A percentile compares a stretch with the other conserved stretches of the same genome.
Conservation (phyloP, 169 alveolate species). For the Eimeria tenella region DNA sequence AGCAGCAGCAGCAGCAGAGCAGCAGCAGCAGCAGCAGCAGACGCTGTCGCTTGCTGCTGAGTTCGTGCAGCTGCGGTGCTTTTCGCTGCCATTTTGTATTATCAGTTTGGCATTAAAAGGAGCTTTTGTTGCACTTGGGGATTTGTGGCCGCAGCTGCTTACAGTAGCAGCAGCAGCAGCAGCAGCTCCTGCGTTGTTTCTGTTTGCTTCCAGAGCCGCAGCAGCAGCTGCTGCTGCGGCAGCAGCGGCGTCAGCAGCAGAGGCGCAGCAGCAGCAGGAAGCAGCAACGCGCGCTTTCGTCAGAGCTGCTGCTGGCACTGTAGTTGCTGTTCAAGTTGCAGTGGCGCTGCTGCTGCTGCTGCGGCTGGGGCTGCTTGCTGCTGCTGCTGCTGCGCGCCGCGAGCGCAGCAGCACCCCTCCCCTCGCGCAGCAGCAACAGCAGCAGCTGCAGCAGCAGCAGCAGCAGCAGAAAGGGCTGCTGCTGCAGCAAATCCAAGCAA, state of each 20-base stretch:
- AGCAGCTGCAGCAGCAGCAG: neutral
- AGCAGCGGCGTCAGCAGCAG: neutral
- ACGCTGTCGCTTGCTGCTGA: neutral
- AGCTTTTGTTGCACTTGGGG: constrained; percentile 25
- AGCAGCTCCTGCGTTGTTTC: neutral
- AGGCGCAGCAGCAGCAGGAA: no score
- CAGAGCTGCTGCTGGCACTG: neutral
- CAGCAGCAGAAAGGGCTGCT: neutral
- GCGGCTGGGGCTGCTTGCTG: constrained; percentile 4
- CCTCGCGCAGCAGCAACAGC: no score
- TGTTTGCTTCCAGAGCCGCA: neutral
- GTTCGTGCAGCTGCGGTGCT: neutral
- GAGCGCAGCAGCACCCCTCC: no score
- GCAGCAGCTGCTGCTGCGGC: neutral
- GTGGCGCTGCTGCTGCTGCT: constrained; percentile 8
- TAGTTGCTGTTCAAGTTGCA: constrained; percentile 5
- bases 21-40: constrained; percentile 18
- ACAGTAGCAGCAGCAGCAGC: neutral
- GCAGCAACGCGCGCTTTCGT: neutral
- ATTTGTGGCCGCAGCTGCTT: neutral
- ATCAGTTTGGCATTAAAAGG: constrained; percentile 14
- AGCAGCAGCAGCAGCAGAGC: neutral
- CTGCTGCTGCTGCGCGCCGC: neutral
- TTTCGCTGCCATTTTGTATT: constrained; percentile 19
- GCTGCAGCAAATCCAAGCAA: neutral